Evolutionary conservation across 1,284 basidiomycete genomes (phyloP).

Genomic region (Cronartium quercuum): DNA sequence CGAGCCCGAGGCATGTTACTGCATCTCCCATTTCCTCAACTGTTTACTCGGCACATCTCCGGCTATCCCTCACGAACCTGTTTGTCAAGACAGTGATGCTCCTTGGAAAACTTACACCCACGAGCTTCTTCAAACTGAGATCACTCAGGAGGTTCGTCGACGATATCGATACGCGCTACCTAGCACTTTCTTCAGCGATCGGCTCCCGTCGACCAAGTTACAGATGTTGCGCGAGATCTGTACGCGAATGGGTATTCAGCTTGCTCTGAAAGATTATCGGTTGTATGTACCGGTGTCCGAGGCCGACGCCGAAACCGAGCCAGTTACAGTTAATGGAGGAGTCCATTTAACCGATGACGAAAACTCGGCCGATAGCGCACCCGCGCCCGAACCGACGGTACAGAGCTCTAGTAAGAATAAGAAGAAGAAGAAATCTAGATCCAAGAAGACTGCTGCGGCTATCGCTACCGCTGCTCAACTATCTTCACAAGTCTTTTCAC

Average conservation of each 20-base stretch:
- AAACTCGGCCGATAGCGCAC: slow-evolving; percentile 27
- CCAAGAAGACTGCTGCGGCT: slow-evolving; percentile 48
- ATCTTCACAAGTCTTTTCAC: slow-evolving; percentile 52
- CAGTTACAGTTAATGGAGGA: not conserved
- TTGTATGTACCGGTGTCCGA: slow-evolving; percentile 47
- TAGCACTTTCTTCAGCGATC: slow-evolving; percentile 48
- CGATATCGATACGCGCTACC: slow-evolving; percentile 55
- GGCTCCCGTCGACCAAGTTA: slow-evolving; percentile 49
- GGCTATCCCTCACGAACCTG: slow-evolving; percentile 52
- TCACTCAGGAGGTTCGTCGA: slow-evolving; percentile 51
- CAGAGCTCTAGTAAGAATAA: slow-evolving; percentile 42
- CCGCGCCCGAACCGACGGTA: slow-evolving; percentile 12
- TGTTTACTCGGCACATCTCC: slow-evolving; percentile 54
- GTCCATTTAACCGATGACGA: slow-evolving; percentile 39
- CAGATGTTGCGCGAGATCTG: slow-evolving; percentile 56
- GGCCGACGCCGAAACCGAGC: slow-evolving; percentile 3
- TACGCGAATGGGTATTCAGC: slow-evolving; percentile 55
- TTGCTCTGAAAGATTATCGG: slow-evolving; percentile 54
- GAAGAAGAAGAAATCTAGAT: slow-evolving; percentile 48
- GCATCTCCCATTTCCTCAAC: slow-evolving; percentile 58
- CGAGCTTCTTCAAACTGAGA: slow-evolving; percentile 50
- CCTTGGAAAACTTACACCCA: slow-evolving; percentile 54
- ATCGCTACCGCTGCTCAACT: slow-evolving; percentile 40
- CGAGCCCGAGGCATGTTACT: slow-evolving; percentile 50
- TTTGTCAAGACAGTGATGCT: slow-evolving; percentile 49